These are phyloP conservation scores for Croton laevigatus DNA, from an alignment of 441 rosid genomes.

Conservation along the genomic window DNA sequence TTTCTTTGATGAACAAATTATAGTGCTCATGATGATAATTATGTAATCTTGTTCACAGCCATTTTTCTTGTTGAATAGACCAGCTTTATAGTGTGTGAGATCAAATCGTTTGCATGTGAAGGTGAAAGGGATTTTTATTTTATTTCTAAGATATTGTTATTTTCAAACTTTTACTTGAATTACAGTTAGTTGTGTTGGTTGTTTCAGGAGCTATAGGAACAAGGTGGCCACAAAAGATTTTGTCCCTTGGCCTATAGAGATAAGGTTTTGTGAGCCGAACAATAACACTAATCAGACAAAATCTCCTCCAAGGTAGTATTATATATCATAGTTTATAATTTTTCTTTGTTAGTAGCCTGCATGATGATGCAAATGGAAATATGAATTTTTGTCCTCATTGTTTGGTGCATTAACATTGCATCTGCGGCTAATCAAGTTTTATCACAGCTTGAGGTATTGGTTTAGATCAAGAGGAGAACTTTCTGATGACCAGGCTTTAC, in stretches of 20 bases:
- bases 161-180: background rate
- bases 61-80: background rate
- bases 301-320: constrained; percentile 74
- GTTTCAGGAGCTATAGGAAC: constrained; percentile 82
- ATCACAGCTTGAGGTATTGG: constrained; percentile 82
- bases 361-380: background rate
- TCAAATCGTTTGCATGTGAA: background rate
- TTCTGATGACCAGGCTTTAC: constrained; percentile 94
- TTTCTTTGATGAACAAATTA: background rate
- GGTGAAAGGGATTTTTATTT: background rate
- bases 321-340: constrained; percentile 16
- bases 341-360: constrained; percentile 7
- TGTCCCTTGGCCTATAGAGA: constrained; percentile 96
- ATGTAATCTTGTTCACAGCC: background rate
- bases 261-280: constrained; percentile 85
- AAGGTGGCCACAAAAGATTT: constrained; percentile 62
- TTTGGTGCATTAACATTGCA: background rate
- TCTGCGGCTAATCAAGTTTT: constrained; percentile 17
- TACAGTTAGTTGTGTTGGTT: constrained; percentile 17
- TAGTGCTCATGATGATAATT: background rate
- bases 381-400: background rate
- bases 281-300: constrained; percentile 69
- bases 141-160: background rate
- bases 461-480: constrained; percentile 92
- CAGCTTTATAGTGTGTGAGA: background rate